Percentiles rank a stretch among this genome's conserved stretches.
These are phyloP conservation scores for Luvunga scandens DNA, from an alignment of 345 rosid genomes.

Conservation along the genomic window DNA sequence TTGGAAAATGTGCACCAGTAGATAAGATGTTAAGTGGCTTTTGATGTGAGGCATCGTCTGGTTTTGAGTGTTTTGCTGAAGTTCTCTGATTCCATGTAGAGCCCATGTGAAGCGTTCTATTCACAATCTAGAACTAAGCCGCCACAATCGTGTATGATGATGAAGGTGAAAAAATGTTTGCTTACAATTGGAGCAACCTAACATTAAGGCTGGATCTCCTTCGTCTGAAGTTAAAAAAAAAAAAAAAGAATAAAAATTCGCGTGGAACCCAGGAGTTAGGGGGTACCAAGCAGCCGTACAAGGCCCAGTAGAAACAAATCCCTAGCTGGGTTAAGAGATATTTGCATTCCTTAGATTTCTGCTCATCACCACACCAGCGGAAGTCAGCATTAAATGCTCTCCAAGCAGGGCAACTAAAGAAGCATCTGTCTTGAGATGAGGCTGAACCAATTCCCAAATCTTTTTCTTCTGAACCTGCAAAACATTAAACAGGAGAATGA, in stretches of 20 bases:
- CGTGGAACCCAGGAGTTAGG: too few relatives aligned
- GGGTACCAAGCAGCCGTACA: neutral
- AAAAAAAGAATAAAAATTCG: too few relatives aligned
- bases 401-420: slow-evolving; percentile 55
- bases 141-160: neutral
- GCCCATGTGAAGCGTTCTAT: too few relatives aligned
- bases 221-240: neutral
- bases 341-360: slow-evolving; percentile 61
- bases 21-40: too few relatives aligned
- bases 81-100: too few relatives aligned
- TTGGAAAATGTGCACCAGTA: too few relatives aligned
- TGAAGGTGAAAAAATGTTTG: neutral
- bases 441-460: slow-evolving; percentile 90
- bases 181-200: neutral
- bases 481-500: neutral
- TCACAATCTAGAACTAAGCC: neutral
- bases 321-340: slow-evolving; percentile 45
- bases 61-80: too few relatives aligned
- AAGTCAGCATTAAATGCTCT: slow-evolving; percentile 62
- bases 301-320: neutral
- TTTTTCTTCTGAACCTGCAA: slow-evolving; percentile 85
- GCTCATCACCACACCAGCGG: slow-evolving; percentile 61
- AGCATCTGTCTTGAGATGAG: slow-evolving; percentile 70
- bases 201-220: neutral
- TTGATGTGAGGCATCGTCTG: too few relatives aligned